These are phyloP conservation scores for Phytophthora citricola DNA, from an alignment of 352 stramenopile species.

Conservation along the genomic window DNA sequence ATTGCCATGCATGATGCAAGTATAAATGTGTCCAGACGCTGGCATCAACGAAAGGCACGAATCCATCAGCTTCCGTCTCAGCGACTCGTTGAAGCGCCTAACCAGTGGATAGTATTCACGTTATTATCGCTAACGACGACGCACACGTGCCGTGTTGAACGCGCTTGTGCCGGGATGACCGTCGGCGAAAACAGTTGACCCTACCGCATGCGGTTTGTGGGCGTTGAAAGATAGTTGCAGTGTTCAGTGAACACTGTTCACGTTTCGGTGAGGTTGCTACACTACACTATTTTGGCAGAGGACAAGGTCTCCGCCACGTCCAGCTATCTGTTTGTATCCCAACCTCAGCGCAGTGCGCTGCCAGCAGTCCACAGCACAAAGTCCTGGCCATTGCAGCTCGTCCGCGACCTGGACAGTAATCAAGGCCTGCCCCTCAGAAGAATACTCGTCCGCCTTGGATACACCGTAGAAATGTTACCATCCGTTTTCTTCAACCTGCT, in stretches of 20 bases:
- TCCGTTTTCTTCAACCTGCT: too few species aligned
- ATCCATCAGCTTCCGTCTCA: too few species aligned
- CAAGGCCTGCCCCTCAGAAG: too few species aligned
- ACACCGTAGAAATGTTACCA: too few species aligned
- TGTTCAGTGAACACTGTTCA: not conserved
- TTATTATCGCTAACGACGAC: slow-evolving; percentile 14
- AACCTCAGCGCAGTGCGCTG: too few species aligned
- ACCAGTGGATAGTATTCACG: slow-evolving; percentile 3
- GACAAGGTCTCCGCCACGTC: not conserved
- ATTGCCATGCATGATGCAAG: too few species aligned
- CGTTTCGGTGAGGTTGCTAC: slow-evolving; percentile 1
- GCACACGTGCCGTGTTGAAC: not conserved
- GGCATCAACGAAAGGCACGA: too few species aligned
- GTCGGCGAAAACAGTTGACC: slow-evolving; percentile 5
- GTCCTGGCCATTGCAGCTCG: too few species aligned
- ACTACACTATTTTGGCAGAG: not conserved
- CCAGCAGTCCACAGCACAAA: too few species aligned
- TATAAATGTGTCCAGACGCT: too few species aligned
- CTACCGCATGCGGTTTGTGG: not conserved
- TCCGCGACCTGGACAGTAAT: too few species aligned
- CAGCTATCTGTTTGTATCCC: not conserved
- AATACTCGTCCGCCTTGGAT: too few species aligned
- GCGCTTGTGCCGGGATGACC: not conserved
- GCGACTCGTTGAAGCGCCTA: not conserved
- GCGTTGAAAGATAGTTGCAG: slow-evolving; percentile 2